Evolutionary conservation across 768 basidiomycete species (phyloP).

Genomic region (Macrolepiota albuminosa): DNA sequence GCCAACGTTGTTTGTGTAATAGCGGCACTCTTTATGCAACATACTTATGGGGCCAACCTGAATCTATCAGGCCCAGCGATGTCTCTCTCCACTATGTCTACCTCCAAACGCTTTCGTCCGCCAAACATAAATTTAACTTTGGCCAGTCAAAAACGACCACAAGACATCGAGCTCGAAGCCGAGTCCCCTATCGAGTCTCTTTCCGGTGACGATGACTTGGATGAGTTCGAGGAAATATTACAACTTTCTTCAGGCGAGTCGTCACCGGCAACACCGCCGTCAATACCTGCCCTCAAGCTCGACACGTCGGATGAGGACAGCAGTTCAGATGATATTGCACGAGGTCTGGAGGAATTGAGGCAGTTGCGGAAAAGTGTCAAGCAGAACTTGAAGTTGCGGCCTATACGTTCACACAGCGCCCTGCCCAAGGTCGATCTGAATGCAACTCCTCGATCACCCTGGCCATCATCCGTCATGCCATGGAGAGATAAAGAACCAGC

Average conservation of each 20-base stretch:
- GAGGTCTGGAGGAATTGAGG: constrained; percentile 65
- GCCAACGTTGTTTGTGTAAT: neutral
- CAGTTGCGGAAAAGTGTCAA: constrained; percentile 66
- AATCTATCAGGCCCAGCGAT: constrained; percentile 2
- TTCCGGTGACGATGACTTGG: constrained; percentile 25
- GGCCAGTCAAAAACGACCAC: constrained; percentile 27
- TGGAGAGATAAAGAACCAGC: constrained; percentile 20
- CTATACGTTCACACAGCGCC: constrained; percentile 58
- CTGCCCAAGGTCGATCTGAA: constrained; percentile 42
- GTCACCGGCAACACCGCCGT: constrained; percentile 26
- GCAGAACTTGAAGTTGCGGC: constrained; percentile 73
- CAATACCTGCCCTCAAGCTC: constrained; percentile 27
- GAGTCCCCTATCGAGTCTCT: constrained; percentile 30
- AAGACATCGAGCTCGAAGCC: constrained; percentile 31
- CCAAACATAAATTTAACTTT: constrained; percentile 45
- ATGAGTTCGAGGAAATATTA: constrained; percentile 34
- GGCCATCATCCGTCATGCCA: constrained; percentile 15
- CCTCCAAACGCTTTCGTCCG: constrained; percentile 41
- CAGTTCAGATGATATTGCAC: constrained; percentile 56
- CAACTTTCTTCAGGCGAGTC: constrained; percentile 37
- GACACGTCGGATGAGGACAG: constrained; percentile 31
- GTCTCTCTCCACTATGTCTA: constrained; percentile 15
- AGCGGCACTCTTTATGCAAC: neutral
- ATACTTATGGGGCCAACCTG: constrained; percentile 4
- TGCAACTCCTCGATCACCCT: constrained; percentile 23